phyloP scores from a whole-genome alignment of 805 yeast species.

The Sungouiozyma ichnusensis region DNA sequence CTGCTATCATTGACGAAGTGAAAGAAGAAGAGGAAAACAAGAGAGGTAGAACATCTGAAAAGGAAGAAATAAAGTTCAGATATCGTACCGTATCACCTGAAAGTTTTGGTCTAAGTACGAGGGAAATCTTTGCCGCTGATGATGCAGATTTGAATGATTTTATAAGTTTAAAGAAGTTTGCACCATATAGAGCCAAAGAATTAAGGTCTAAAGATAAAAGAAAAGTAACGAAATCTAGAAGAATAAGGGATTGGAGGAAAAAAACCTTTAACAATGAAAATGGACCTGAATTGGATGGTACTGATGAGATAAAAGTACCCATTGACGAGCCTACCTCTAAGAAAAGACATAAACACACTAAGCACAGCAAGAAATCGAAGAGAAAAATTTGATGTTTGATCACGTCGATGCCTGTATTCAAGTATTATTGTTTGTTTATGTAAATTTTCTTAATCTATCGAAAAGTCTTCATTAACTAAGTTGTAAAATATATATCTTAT shows the following conservation, averaged over 20 bases:
- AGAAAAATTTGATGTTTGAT: slow-evolving; percentile 1
- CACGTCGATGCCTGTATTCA: too few relatives aligned
- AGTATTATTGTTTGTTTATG: too few relatives aligned
- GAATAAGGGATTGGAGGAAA: slow-evolving; percentile 84
- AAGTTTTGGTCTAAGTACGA: slow-evolving; percentile 69
- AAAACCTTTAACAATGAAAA: slow-evolving; percentile 60
- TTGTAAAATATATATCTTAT: neutral
- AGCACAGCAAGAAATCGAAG: slow-evolving; percentile 4
- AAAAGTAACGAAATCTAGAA: slow-evolving; percentile 70
- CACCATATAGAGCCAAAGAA: slow-evolving; percentile 80
- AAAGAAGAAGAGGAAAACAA: slow-evolving; percentile 40
- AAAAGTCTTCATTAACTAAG: neutral
- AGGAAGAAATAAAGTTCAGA: slow-evolving; percentile 47
- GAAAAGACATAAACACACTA: slow-evolving; percentile 6
- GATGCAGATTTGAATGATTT: slow-evolving; percentile 76
- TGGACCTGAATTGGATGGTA: slow-evolving; percentile 27
- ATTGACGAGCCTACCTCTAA: slow-evolving; percentile 5
- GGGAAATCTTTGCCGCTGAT: slow-evolving; percentile 85
- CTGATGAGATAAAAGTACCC: slow-evolving; percentile 17
- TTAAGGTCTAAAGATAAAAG: slow-evolving; percentile 66
- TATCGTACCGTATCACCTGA: slow-evolving; percentile 96
- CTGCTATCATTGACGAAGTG: slow-evolving; percentile 57
- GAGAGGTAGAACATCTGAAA: slow-evolving; percentile 46
- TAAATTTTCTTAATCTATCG: too few relatives aligned
- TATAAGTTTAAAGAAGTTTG: slow-evolving; percentile 84